Conservation (phyloP, 1,284 basidiomycete species). For the Rhodotorula sp. region DNA sequence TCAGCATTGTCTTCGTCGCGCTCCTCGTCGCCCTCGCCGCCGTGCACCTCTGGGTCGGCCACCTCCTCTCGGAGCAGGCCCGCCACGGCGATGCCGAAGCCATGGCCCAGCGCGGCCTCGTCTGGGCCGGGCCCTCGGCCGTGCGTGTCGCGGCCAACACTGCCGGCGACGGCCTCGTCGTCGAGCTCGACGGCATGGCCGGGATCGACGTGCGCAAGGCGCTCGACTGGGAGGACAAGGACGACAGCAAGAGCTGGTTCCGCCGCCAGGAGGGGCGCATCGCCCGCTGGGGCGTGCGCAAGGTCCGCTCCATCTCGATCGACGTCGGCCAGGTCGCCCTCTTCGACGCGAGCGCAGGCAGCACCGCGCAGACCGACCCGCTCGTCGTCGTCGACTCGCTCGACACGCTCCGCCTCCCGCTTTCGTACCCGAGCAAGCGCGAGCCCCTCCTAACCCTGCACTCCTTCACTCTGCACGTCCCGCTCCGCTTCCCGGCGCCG, state of each 20-base stretch:
- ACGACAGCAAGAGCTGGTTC: constrained; percentile 17
- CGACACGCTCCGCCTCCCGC: constrained; percentile 30
- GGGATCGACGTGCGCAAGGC: constrained; percentile 40
- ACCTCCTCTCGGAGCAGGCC: constrained; percentile 39
- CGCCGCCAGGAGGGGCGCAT: constrained; percentile 27
- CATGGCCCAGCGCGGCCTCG: constrained; percentile 35
- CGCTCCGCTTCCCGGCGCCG: constrained; percentile 36
- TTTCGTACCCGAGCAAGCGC: constrained; percentile 30
- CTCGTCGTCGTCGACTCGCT: constrained; percentile 24
- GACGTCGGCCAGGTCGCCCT: constrained; percentile 27
- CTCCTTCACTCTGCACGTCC: constrained; percentile 31
- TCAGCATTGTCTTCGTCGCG: constrained; percentile 12
- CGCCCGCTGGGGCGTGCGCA: constrained; percentile 35
- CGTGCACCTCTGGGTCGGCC: constrained; percentile 43
- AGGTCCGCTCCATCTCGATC: constrained; percentile 24
- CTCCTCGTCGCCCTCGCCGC: constrained; percentile 32
- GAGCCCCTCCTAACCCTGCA: constrained; percentile 23
- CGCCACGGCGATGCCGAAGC: constrained; percentile 26
- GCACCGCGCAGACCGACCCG: background rate
- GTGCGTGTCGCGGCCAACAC: constrained; percentile 22
- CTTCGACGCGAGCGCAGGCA: constrained; percentile 1
- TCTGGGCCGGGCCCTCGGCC: constrained; percentile 36
- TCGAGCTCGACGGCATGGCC: constrained; percentile 39
- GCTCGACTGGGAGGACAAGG: constrained; percentile 40
- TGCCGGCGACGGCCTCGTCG: background rate